These are phyloP conservation scores for Erythrophleum fordii DNA, from an alignment of 306 rosid genomes.

Conservation along the genomic window DNA sequence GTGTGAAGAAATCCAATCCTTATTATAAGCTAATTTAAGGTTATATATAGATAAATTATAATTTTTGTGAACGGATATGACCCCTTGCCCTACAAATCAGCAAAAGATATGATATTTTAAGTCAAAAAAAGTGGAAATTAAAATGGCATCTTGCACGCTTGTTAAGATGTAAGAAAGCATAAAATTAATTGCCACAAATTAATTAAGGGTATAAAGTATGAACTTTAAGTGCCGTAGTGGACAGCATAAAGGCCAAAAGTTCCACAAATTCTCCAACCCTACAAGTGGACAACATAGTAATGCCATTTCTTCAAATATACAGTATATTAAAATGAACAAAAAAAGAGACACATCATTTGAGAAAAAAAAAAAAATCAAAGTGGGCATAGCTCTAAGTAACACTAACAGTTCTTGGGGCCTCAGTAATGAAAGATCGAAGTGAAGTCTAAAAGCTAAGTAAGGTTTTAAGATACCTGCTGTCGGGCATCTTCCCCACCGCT, in stretches of 20 bases:
- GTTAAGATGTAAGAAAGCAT: conserved; percentile 36
- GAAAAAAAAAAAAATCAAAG: conserved; percentile 7
- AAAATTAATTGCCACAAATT: conserved; percentile 32
- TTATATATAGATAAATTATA: neutral
- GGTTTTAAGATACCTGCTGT: conserved; percentile 32
- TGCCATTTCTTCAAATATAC: neutral
- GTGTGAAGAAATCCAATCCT: conserved; percentile 15
- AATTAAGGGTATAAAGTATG: conserved; percentile 31
- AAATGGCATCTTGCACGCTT: conserved; percentile 40
- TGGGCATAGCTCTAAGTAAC: conserved; percentile 5
- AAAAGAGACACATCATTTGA: neutral
- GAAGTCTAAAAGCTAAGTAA: conserved; percentile 39
- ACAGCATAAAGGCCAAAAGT: conserved; percentile 36
- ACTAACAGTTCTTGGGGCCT: conserved; percentile 7
- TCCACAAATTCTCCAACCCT: conserved; percentile 36
- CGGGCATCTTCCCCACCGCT: conserved; percentile 45
- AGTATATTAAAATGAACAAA: neutral
- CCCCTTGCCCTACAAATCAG: neutral
- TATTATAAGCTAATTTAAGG: neutral
- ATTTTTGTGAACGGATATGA: neutral
- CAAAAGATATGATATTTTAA: neutral
- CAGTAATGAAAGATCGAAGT: neutral
- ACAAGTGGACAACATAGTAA: conserved; percentile 40
- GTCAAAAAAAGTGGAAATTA: neutral
- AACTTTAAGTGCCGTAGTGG: conserved; percentile 33